Evolutionary conservation across 768 basidiomycete species (phyloP), one percentile per base, ranked within the genome.

Genomic region (Lentinus brumalis): DNA sequence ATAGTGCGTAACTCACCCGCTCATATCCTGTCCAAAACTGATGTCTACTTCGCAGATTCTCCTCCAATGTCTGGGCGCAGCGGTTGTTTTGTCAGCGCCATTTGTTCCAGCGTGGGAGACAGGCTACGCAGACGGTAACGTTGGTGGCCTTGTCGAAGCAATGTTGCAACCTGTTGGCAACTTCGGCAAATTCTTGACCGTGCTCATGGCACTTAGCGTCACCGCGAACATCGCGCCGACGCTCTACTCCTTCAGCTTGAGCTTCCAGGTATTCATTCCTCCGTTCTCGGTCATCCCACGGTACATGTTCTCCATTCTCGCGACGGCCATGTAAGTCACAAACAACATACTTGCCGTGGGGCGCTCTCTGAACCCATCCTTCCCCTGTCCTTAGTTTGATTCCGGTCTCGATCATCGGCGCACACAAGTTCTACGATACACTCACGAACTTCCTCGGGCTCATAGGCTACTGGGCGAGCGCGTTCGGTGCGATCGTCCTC

Each of bases 201-300:
- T 89, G 30, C 69, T 94, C 56, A 78, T 94, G 63, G 85, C 87
- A n/a, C 74, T 95, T 32, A 87, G 86, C 59, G 85, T 92, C 12
- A 85, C 86, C 2, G 90, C 84, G 3, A 95, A 94, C 74, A 88
- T 92, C 47, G 89, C 91, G 1, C 84, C 87, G 2, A 89, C 91
- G 6, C 86, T 94, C 62, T 97, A 97, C 73, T 91, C 88, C 46
- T 83, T 89, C 59, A 84, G 86, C 63, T 79, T 94, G 59, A 87
- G 85, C 69, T 77, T 91, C 64, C 92, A 94, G 69, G 79, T 88
- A 1, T 79, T 87, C 66, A 70, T 89, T 5, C 89, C 91, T 0
- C 77, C 75, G 44, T 77, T 86, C 38, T 76, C 79, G 11, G 74
- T 69, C 59, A 78, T 91, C 7, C 91, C 90, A 1, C 79, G 89